A percentile compares a stretch with the other conserved stretches of the same genome.
Evolutionary conservation across 192 early-diverging fungal species (phyloP).

Genomic region (Lunasporangiospora selenospora): DNA sequence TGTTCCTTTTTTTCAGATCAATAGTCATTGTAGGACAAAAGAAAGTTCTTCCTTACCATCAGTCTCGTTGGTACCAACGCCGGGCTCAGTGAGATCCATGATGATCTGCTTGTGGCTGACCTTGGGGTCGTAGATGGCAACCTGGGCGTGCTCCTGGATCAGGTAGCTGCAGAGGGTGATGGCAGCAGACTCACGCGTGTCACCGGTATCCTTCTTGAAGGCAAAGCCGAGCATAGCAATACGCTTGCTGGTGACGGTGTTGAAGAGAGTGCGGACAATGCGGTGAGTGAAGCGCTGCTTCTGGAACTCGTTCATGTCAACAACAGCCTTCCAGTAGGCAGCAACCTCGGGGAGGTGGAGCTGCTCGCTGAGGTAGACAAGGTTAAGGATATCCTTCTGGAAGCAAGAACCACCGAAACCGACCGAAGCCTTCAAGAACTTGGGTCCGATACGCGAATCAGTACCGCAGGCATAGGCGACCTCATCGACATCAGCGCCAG

Average conservation of each 20-base stretch:
- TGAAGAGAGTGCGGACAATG: slow-evolving; percentile 71
- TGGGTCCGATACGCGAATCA: slow-evolving; percentile 83
- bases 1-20: neutral
- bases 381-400: slow-evolving; percentile 89
- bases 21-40: slow-evolving; percentile 10
- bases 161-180: slow-evolving; percentile 78
- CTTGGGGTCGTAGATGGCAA: slow-evolving; percentile 90
- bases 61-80: slow-evolving; percentile 46
- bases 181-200: slow-evolving; percentile 90
- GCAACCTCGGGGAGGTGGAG: slow-evolving; percentile 86
- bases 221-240: slow-evolving; percentile 87
- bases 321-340: slow-evolving; percentile 90
- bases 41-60: slow-evolving; percentile 12
- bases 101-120: slow-evolving; percentile 72
- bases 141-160: slow-evolving; percentile 71
- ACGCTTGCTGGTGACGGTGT: slow-evolving; percentile 76
- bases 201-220: slow-evolving; percentile 91
- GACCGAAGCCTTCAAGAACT: slow-evolving; percentile 86
- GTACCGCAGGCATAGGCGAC: slow-evolving; percentile 86
- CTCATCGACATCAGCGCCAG: slow-evolving; percentile 84
- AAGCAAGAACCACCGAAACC: slow-evolving; percentile 95
- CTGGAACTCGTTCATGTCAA: slow-evolving; percentile 87
- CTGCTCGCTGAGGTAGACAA: slow-evolving; percentile 82
- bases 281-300: slow-evolving; percentile 76
- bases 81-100: slow-evolving; percentile 62